Conservation (phyloP, 768 basidiomycete genomes). For the Kwoniella pini region DNA sequence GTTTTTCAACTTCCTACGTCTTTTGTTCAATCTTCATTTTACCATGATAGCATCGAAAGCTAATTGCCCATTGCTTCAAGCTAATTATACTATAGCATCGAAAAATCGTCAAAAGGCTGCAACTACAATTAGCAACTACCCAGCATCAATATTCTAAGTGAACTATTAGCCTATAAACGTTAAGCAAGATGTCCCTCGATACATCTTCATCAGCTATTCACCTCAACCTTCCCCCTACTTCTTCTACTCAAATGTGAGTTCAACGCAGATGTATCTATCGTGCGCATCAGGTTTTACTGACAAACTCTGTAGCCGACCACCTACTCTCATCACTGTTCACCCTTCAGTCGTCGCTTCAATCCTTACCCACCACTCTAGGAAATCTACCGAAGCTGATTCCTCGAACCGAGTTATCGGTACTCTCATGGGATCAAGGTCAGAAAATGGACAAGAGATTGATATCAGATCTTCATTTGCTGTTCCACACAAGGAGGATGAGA, state of each 20-base stretch:
- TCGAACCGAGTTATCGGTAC: slow-evolving; percentile 82
- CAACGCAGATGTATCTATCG: not conserved
- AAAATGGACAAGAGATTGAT: slow-evolving; percentile 64
- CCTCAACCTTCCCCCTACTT: slow-evolving; percentile 47
- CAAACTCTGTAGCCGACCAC: slow-evolving; percentile 34
- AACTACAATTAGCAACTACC: not conserved
- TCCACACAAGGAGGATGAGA: slow-evolving; percentile 84
- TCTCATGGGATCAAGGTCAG: slow-evolving; percentile 77
- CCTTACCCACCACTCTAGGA: slow-evolving; percentile 93
- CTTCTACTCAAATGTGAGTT: slow-evolving; percentile 41
- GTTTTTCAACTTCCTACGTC: slow-evolving; percentile 6
- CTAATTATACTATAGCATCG: too few species aligned
- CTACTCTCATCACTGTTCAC: slow-evolving; percentile 68
- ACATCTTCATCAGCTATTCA: slow-evolving; percentile 44
- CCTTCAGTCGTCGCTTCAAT: slow-evolving; percentile 92
- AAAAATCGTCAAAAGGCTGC: not conserved
- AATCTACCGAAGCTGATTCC: slow-evolving; percentile 61
- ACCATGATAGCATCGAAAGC: not conserved
- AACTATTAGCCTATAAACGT: too few species aligned
- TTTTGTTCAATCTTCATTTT: slow-evolving; percentile 4
- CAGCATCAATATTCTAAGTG: not conserved
- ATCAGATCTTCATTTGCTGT: slow-evolving; percentile 87
- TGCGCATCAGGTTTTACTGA: slow-evolving; percentile 4
- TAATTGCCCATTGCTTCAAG: too few species aligned
- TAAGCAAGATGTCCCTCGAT: slow-evolving; percentile 46